Conservation (phyloP, 2,329 filamentous ascomycete genomes). For the Fonsecaea nubica region DNA sequence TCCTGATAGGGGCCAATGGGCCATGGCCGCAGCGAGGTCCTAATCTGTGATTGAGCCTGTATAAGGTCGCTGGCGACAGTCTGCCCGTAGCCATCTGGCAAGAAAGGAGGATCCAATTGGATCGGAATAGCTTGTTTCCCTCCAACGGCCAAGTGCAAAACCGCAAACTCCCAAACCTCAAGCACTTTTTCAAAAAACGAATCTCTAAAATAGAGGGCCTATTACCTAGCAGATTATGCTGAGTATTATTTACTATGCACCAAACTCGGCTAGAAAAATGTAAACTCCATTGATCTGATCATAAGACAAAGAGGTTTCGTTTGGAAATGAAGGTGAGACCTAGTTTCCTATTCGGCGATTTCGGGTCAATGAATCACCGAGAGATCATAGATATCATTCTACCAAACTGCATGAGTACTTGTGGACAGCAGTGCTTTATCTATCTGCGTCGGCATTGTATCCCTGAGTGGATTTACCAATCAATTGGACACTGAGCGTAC, state of each 20-base stretch:
- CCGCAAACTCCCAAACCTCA: too few species aligned
- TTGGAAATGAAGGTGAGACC: neutral
- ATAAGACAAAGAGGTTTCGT: neutral
- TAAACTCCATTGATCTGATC: neutral
- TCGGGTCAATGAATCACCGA: neutral
- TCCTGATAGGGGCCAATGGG: neutral
- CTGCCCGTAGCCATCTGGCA: neutral
- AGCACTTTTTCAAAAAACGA: too few species aligned
- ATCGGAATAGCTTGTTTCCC: neutral
- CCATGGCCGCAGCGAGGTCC: neutral
- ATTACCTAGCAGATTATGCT: neutral
- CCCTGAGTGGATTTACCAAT: too few species aligned
- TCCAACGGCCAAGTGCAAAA: neutral
- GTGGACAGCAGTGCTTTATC: too few species aligned
- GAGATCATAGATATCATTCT: neutral
- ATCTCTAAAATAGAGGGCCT: too few species aligned
- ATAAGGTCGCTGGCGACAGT: neutral
- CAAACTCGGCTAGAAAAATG: neutral
- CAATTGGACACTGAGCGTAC: too few species aligned
- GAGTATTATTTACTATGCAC: too few species aligned
- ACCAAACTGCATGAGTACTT: neutral
- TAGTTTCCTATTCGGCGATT: neutral
- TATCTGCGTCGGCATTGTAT: too few species aligned
- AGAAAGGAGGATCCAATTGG: neutral
- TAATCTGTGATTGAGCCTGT: neutral